Percentiles rank a stretch among this genome's conserved stretches.
Evolutionary conservation across 73 alveolate genomes (phyloP).

Genomic region (Tetrahymena malaccensis): DNA sequence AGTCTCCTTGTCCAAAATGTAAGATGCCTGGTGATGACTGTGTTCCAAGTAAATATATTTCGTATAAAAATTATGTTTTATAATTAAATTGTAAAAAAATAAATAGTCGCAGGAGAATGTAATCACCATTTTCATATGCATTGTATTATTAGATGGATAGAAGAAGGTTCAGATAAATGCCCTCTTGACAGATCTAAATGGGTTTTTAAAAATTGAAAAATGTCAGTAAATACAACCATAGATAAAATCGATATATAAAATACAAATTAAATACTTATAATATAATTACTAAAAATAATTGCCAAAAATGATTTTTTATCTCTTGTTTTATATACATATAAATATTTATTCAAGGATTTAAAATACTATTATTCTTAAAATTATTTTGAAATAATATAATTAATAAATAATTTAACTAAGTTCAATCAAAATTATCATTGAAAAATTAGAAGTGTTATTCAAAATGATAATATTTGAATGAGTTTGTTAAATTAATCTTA

Average conservation of each 20-base stretch:
- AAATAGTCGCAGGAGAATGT: slow-evolving; percentile 63
- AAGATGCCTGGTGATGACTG: slow-evolving; percentile 87
- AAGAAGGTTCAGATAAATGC: slow-evolving; percentile 71
- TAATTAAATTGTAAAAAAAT: background rate
- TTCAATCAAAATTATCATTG: too few species aligned
- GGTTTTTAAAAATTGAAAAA: slow-evolving; percentile 23
- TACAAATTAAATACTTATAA: background rate
- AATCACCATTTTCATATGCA: slow-evolving; percentile 78
- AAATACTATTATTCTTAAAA: too few species aligned
- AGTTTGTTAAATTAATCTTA: too few species aligned
- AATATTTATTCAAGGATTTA: too few species aligned
- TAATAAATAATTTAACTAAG: too few species aligned
- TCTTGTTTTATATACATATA: too few species aligned
- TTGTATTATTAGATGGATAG: slow-evolving; percentile 78
- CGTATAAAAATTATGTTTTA: background rate
- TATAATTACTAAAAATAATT: too few species aligned
- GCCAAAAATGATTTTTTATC: too few species aligned
- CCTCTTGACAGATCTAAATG: slow-evolving; percentile 69
- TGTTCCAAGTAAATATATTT: slow-evolving; percentile 40
- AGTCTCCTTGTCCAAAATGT: slow-evolving; percentile 80
- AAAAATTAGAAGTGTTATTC: too few species aligned
- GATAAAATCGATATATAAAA: too few species aligned
- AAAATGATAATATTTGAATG: too few species aligned
- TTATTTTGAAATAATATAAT: too few species aligned
- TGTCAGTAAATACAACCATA: background rate